Evolutionary conservation across 352 stramenopile species (phyloP).

Genomic region (Phytopythium oedochilum): DNA sequence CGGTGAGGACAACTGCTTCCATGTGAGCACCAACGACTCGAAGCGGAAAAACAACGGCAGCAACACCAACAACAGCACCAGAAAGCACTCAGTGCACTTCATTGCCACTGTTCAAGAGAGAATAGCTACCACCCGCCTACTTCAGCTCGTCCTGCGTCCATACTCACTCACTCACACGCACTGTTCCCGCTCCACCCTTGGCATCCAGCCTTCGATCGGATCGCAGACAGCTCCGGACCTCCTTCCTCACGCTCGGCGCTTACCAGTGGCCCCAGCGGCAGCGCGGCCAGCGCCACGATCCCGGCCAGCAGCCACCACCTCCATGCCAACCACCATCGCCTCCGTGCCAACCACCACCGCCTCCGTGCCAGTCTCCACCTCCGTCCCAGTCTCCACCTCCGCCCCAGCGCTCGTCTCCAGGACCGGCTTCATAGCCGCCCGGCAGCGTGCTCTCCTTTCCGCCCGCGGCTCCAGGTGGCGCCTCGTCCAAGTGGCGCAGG

Average conservation of each 20-base stretch:
- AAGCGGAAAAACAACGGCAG: too few relatives aligned
- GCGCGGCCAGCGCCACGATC: background rate
- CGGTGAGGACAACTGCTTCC: too few relatives aligned
- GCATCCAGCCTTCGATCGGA: background rate
- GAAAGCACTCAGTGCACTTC: too few relatives aligned
- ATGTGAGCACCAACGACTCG: too few relatives aligned
- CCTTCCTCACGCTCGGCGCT: background rate
- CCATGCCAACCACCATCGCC: background rate
- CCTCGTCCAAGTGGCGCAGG: slow-evolving; percentile 5
- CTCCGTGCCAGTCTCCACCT: too few relatives aligned
- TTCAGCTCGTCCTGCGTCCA: background rate
- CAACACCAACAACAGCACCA: too few relatives aligned
- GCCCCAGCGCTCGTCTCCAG: background rate
- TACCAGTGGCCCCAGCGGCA: background rate
- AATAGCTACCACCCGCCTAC: background rate
- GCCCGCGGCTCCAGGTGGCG: background rate
- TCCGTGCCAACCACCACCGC: slow-evolving; percentile 5
- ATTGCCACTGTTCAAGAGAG: background rate
- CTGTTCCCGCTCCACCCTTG: background rate
- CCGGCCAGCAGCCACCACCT: slow-evolving; percentile 8
- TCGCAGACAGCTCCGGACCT: background rate
- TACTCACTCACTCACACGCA: background rate
- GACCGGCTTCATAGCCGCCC: background rate
- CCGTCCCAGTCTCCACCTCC: too few relatives aligned
- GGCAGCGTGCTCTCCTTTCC: background rate